These are phyloP conservation scores for Pterocarpus santalinus DNA, from an alignment of 306 rosid species.

Conservation along the genomic window DNA sequence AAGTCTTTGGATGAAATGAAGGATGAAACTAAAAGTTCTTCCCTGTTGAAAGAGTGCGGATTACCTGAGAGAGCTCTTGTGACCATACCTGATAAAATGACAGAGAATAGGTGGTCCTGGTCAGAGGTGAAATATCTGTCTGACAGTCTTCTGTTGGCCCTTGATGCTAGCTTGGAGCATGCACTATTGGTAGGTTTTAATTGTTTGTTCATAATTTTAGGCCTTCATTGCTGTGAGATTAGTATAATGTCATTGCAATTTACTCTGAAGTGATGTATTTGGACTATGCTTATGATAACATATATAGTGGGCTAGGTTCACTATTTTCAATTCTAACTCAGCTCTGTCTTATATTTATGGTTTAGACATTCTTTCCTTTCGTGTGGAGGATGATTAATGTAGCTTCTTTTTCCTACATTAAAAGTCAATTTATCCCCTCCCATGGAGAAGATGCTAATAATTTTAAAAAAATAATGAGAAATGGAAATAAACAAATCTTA, in stretches of 20 bases:
- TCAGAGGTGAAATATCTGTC: conserved; percentile 87
- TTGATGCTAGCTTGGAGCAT: conserved; percentile 97
- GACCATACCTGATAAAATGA: conserved; percentile 71
- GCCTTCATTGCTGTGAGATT: conserved; percentile 1
- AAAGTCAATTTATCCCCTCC: conserved; percentile 3
- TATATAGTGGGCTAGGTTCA: neutral
- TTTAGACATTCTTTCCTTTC: neutral
- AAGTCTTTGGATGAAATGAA: conserved; percentile 85
- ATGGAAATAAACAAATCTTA: neutral
- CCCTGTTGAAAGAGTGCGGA: conserved; percentile 78
- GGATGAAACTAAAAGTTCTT: conserved; percentile 75
- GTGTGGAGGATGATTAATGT: neutral
- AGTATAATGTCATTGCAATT: neutral
- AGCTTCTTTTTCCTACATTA: neutral
- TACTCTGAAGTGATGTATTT: neutral
- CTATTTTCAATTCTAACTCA: neutral
- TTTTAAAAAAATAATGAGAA: neutral
- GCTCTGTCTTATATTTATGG: conserved; percentile 1
- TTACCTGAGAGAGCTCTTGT: conserved; percentile 75
- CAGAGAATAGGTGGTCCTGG: conserved; percentile 94
- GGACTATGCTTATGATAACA: neutral
- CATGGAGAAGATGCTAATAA: neutral
- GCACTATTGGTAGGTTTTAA: conserved; percentile 80
- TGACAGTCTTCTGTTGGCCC: conserved; percentile 90
- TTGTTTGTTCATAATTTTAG: conserved; percentile 21